A percentile compares a stretch with the other conserved stretches of the same genome.
Conservation (phyloP, 163 green algal genomes). For the Scenedesmus sp. region DNA sequence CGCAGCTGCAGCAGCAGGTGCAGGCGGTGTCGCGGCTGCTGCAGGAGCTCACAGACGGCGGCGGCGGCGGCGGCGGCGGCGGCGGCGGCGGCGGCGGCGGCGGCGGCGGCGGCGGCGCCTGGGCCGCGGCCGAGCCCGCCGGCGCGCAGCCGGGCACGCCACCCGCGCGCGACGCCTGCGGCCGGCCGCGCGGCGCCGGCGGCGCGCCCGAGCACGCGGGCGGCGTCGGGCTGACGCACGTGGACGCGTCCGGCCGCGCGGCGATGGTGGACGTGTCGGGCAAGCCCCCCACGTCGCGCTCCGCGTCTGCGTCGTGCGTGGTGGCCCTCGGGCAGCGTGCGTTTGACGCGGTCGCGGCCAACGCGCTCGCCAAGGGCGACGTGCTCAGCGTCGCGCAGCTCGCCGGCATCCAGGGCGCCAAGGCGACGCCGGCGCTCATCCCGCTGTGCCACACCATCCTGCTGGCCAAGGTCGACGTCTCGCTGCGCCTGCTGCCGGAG, state of each 20-base stretch:
- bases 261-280: conserved; percentile 65
- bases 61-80: too few species aligned
- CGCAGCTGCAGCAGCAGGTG: too few species aligned
- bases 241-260: conserved; percentile 53
- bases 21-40: too few species aligned
- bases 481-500: conserved; percentile 62
- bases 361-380: conserved; percentile 70
- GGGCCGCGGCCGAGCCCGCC: too few species aligned
- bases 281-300: conserved; percentile 62
- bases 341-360: conserved; percentile 51
- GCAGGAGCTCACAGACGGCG: background rate
- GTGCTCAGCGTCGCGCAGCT: conserved; percentile 80
- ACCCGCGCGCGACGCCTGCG: background rate
- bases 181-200: background rate
- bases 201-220: background rate
- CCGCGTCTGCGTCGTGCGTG: conserved; percentile 63
- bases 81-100: too few species aligned
- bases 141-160: background rate
- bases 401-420: conserved; percentile 91
- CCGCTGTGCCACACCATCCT: conserved; percentile 95
- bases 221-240: conserved; percentile 63
- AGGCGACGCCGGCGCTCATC: conserved; percentile 89
- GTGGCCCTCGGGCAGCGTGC: conserved; percentile 68
- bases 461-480: conserved; percentile 75
- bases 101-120: background rate